Evolutionary conservation across 257 asterid species (phyloP).

Genomic region (Solanum lycopersicoides): DNA sequence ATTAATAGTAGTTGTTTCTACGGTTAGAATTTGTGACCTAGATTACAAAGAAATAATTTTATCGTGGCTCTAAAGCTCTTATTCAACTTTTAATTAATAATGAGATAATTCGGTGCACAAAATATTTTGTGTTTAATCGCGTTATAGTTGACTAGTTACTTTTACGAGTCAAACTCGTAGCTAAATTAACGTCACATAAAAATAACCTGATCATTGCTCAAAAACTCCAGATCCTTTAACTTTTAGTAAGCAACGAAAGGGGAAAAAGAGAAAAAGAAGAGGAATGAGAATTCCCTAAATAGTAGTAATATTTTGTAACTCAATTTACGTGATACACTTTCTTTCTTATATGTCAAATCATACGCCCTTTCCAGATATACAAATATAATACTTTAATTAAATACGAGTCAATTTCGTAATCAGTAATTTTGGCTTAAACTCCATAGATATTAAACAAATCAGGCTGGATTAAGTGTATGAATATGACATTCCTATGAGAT

Average conservation of each 20-base stretch:
- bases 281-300: not conserved
- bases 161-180: not conserved
- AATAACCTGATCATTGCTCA: not conserved
- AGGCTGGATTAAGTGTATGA: not conserved
- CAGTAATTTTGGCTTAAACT: not conserved
- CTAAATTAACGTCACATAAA: not conserved
- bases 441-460: not conserved
- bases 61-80: not conserved
- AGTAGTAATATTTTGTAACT: not conserved
- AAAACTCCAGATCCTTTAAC: not conserved
- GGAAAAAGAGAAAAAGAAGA: not conserved
- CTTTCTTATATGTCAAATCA: not conserved
- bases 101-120: not conserved
- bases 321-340: not conserved
- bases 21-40: not conserved
- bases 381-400: not conserved
- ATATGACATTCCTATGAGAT: not conserved
- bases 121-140: not conserved
- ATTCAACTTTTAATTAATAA: not conserved
- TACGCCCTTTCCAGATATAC: not conserved
- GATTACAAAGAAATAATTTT: not conserved
- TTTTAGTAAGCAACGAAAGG: not conserved
- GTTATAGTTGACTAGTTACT: not conserved
- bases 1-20: not conserved
- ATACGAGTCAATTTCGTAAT: not conserved